Evolutionary conservation across 2,329 filamentous ascomycete genomes (phyloP).

Genomic region (Aspergillus thermomutatus): DNA sequence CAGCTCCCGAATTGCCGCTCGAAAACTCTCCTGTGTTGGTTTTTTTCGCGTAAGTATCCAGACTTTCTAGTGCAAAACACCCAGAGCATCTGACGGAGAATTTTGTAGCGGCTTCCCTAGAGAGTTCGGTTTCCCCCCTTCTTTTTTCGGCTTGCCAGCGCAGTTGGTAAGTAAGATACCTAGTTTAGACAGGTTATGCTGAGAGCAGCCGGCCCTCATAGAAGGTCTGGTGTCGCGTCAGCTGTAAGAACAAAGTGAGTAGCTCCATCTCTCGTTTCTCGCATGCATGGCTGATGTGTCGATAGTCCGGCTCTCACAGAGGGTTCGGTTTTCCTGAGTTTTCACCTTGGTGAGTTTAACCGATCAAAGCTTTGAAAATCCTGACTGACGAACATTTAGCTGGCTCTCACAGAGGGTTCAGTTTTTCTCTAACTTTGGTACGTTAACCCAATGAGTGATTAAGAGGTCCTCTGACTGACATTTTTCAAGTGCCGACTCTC

Average conservation of each 20-base stretch:
- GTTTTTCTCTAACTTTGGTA: not conserved
- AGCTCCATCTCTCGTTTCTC: not conserved
- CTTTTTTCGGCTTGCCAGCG: not conserved
- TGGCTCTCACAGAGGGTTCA: no score
- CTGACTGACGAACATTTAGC: no score
- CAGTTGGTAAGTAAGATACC: not conserved
- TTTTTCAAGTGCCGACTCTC: not conserved
- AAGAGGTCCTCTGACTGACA: no score
- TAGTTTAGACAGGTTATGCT: not conserved
- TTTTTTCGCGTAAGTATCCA: not conserved
- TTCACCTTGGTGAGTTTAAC: not conserved
- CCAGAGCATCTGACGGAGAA: not conserved
- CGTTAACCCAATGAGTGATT: no score
- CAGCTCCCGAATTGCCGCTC: not conserved
- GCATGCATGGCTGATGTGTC: not conserved
- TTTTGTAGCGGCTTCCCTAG: not conserved
- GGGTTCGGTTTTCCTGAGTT: conserved; percentile 2
- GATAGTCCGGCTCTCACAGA: not conserved
- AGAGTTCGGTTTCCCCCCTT: not conserved
- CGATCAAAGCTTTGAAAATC: not conserved
- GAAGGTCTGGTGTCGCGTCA: not conserved
- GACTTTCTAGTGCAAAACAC: not conserved
- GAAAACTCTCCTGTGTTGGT: not conserved
- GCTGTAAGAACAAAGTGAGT: not conserved
- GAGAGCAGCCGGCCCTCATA: not conserved